Evolutionary conservation across 225 moss, liverwort and hornwort genomes (phyloP), one percentile per base, ranked within the genome.

Genomic region (Pleurozium schreberi): DNA sequence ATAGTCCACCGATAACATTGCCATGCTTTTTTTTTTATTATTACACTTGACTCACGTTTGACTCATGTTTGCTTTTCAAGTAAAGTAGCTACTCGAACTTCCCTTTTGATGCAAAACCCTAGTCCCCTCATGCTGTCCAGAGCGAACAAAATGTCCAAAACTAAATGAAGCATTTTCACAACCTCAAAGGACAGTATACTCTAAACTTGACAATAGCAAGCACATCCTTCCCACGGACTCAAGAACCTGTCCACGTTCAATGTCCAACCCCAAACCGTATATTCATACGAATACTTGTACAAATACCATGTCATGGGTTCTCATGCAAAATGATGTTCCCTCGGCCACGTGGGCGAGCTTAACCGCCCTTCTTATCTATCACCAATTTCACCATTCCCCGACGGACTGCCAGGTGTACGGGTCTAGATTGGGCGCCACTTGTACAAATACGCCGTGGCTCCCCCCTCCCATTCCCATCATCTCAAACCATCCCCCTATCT

Each of bases 371-470:
- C 92, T 90, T 33, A 55, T 49, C 85, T 82, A 22, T 14, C 63
- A 27, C 15, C 57, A 21, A n/a, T n/a, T n/a, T 13, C 57, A 31
- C 17, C 58, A 14, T 17, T 26, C n/a, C 28, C 86, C 19, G 40
- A 38, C 52, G 8, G 26, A 22, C 18, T 50, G 90, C 87, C 93
- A 90, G 18, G 80, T 92, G 92, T 90, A 83, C 38, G 81, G 90
- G 57, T 85, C 67, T 2, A 42, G 87, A 73, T 69, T 79, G 53
- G 58, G 21, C 55, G 85, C 90, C 93, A 93, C 87, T 92, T 93
- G 93, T 89, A 90, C 87, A 89, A 74, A 90, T 93, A 90, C 86
- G 64, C 50, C 49, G 30, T 75, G 49, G 69, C 84, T 66, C 45
- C 78, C 55, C 79, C 26, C 3, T 28, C 11, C 34, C 73, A 27